Conservation (phyloP, 2,329 filamentous ascomycete species). For the Ophiostoma tasmaniense region DNA sequence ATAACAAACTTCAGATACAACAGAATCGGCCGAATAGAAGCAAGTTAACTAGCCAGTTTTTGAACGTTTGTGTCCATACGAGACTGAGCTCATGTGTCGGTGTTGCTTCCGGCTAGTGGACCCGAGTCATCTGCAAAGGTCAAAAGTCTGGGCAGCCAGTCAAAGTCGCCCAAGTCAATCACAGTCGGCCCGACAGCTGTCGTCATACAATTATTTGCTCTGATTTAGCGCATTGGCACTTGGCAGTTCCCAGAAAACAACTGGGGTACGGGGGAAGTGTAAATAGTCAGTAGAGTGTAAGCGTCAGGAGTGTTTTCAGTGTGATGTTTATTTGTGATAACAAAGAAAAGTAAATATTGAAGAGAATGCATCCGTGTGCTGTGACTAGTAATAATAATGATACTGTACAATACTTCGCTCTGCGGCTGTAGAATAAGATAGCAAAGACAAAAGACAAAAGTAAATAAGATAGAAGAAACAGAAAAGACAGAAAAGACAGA, state of each 20-base stretch:
- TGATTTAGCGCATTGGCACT: background rate
- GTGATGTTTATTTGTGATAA: background rate
- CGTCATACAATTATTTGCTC: background rate
- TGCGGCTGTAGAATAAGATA: background rate
- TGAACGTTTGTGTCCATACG: no score
- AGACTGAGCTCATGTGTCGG: background rate
- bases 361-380: background rate
- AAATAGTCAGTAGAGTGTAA: background rate
- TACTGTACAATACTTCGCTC: background rate
- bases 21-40: no score
- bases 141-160: background rate
- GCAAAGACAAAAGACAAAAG: background rate
- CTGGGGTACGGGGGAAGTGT: background rate
- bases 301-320: background rate
- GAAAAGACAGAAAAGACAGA: background rate
- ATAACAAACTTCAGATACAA: no score
- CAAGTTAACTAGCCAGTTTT: no score
- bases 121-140: background rate
- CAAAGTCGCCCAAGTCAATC: background rate
- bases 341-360: background rate
- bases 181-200: background rate
- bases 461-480: background rate
- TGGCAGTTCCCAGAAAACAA: background rate
- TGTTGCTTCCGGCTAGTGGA: background rate
- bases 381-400: background rate